Conservation (phyloP, 2,329 filamentous ascomycete genomes). For the Exophiala viscosa region DNA sequence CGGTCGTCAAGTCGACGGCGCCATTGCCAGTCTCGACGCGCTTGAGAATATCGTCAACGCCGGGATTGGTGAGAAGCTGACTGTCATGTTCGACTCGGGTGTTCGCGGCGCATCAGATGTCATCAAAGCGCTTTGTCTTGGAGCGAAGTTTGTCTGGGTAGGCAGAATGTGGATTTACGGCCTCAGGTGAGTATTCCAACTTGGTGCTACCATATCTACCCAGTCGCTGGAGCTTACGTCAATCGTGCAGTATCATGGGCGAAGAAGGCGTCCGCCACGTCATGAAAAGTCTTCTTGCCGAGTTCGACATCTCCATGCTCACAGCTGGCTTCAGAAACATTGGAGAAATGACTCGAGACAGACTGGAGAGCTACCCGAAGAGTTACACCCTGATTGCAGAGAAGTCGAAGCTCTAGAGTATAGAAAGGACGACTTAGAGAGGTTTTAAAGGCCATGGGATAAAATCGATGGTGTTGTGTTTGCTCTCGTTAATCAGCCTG, state of each 20-base stretch:
- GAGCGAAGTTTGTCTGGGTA: conserved; percentile 61
- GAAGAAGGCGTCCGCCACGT: conserved; percentile 60
- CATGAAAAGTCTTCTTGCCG: conserved; percentile 58
- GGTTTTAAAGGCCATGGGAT: not conserved
- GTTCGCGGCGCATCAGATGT: conserved; percentile 56
- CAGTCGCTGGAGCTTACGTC: not conserved
- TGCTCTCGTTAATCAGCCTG: not conserved
- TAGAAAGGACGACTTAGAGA: not conserved
- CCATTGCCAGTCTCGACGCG: conserved; percentile 57
- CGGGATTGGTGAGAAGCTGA: conserved; percentile 45
- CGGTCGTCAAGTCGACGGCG: conserved; percentile 62
- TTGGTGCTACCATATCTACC: not conserved
- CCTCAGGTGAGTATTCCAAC: conserved; percentile 30
- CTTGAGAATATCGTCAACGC: conserved; percentile 56
- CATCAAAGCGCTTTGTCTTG: conserved; percentile 59
- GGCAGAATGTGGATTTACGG: conserved; percentile 61
- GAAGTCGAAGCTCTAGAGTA: conserved; percentile 30
- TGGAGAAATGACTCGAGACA: conserved; percentile 46
- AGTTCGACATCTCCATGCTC: conserved; percentile 61
- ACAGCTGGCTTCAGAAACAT: conserved; percentile 55
- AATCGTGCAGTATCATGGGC: conserved; percentile 49
- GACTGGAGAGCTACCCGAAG: conserved; percentile 42
- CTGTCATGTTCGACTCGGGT: conserved; percentile 61
- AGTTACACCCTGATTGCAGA: conserved; percentile 39
- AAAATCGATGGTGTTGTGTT: not conserved